Evolutionary conservation across 371 early-diverging fungal genomes (phyloP).

Genomic region (Mortierella sp.): DNA sequence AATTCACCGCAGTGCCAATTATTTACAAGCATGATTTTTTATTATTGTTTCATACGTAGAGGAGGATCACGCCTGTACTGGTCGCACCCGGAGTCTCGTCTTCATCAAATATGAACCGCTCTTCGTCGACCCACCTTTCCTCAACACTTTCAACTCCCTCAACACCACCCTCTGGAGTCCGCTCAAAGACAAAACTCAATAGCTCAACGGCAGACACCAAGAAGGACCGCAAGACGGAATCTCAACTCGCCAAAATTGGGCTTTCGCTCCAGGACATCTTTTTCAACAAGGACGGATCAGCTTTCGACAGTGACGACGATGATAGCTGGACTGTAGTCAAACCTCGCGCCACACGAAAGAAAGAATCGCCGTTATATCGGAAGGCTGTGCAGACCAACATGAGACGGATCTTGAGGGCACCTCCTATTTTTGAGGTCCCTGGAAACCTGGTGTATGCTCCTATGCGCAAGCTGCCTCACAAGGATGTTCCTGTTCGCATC

Average conservation of each 20-base stretch:
- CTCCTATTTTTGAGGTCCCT: conserved; percentile 35
- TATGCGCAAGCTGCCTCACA: conserved; percentile 13
- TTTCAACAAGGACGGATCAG: conserved; percentile 15
- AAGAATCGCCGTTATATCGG: background rate
- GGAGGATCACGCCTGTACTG: conserved; percentile 7
- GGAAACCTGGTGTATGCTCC: conserved; percentile 38
- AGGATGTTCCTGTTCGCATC: conserved; percentile 43
- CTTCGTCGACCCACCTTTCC: background rate
- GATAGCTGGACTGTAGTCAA: conserved; percentile 31
- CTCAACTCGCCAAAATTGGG: conserved; percentile 16
- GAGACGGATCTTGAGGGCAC: conserved; percentile 33
- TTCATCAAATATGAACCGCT: background rate
- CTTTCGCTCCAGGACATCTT: conserved; percentile 24
- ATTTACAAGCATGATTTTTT: background rate
- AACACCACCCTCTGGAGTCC: background rate
- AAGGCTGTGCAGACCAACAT: conserved; percentile 29
- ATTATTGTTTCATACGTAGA: background rate
- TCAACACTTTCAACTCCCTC: background rate
- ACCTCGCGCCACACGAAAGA: background rate
- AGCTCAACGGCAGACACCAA: background rate
- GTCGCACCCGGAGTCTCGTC: background rate
- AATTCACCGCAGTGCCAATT: background rate
- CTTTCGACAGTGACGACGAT: conserved; percentile 19
- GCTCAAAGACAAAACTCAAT: background rate
- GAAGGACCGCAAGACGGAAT: background rate